phyloP scores from a whole-genome alignment of 148 eudicot species.

The Rheum nobile region DNA sequence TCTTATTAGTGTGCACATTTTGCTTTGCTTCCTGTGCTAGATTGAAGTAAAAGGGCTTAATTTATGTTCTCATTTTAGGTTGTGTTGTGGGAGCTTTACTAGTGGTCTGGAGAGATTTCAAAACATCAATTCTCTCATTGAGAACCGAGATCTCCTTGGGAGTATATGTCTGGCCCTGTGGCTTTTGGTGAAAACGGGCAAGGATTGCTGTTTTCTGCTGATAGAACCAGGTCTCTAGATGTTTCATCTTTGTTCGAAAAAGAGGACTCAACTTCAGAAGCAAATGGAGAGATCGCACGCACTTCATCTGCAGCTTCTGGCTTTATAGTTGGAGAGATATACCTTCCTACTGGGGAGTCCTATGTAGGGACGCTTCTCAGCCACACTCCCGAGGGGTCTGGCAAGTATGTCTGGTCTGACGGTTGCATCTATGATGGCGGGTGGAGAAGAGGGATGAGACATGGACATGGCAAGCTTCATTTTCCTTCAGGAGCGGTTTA shows the following conservation, averaged over 20 bases:
- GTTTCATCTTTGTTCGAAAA: conserved; percentile 20
- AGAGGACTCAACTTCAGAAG: conserved; percentile 16
- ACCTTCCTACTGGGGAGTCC: conserved; percentile 56
- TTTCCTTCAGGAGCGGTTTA: conserved; percentile 76
- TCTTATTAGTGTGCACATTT: background rate
- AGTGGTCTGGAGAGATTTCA: background rate
- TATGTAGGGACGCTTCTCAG: conserved; percentile 67
- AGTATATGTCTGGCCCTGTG: conserved; percentile 79
- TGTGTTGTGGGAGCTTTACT: background rate
- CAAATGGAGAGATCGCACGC: conserved; percentile 35
- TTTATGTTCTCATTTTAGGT: background rate
- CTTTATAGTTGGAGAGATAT: conserved; percentile 48
- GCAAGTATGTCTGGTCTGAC: conserved; percentile 72
- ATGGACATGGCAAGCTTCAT: conserved; percentile 71
- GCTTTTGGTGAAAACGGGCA: conserved; percentile 33
- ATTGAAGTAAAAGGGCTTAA: background rate
- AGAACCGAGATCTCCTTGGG: conserved; percentile 20
- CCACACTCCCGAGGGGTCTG: conserved; percentile 76
- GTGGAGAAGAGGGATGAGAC: conserved; percentile 88
- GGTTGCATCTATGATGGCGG: conserved; percentile 82
- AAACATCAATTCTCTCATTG: conserved; percentile 5
- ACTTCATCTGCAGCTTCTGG: conserved; percentile 39
- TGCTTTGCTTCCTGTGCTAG: background rate
- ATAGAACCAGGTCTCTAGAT: conserved; percentile 58
- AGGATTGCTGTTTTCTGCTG: conserved; percentile 30